Evolutionary conservation across 108 stramenopile genomes (phyloP), one percentile per base, ranked within the genome.

Genomic region (Chaetoceros muelleri): DNA sequence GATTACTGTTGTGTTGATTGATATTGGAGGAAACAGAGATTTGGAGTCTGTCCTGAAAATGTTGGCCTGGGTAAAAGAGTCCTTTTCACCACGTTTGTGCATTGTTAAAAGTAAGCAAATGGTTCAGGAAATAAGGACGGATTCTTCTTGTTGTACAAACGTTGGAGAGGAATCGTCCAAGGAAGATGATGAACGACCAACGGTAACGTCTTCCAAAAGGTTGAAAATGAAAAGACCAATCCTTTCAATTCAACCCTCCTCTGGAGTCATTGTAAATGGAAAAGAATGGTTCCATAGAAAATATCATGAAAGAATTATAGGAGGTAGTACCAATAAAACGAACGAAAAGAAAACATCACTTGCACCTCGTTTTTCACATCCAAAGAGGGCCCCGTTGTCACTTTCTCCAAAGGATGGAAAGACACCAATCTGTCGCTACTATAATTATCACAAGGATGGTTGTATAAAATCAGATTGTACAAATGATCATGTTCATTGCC

Each of bases 11-110:
- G 66, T 90, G 25, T 80, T 82, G 45, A 73, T 90, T 24, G 89
- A 90, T 51, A 90, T 90, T 66, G 89, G 89, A 3, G 89, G 89
- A 3, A 91, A 91, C 68, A 79, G 89, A 22, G 79, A 84, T 45
- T 64, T 71, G 8, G 48, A 63, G 16, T 61, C 70, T 47, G 83
- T 91, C 0, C 30, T 82, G 0, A 62, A 66, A 21, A 87, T 86
- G 79, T 57, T 87, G 30, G 49, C 67, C 18, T 91, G 85, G 85
- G 80, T 85, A 0, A 55, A 78, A 46, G 26, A 50, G 3, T 29
- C 63, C 31, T 82, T 82, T 60, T 30, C 24, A 27, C 81, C 76
- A 52, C 52, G 71, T 24, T 34, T 80, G 28, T 50, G 86, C 21
- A 68, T 91, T 19, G 66, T 91, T 50, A 91, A 91, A 58, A 87